A percentile compares a stretch with the other conserved stretches of the same genome.
Evolutionary conservation across 495 filamentous ascomycete species (phyloP).

Genomic region (Podospora pseudopauciseta): DNA sequence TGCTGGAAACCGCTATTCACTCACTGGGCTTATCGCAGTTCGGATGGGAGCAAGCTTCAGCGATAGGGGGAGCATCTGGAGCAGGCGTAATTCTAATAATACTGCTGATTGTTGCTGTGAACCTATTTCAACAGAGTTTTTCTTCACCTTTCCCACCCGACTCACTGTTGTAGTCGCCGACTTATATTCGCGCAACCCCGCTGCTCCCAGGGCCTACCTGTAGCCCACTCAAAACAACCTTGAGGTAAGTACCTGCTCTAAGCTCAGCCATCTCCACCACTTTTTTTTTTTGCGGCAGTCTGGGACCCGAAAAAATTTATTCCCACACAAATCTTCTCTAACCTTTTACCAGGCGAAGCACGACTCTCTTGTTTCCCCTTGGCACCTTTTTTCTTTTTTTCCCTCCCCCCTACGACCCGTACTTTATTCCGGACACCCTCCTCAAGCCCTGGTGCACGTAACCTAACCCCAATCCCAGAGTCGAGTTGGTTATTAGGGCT

Average conservation of each 20-base stretch:
- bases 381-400: constrained; percentile 25
- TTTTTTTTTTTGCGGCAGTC: constrained; percentile 20
- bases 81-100: not conserved
- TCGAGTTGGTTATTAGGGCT: constrained; percentile 22
- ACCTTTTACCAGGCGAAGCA: constrained; percentile 28
- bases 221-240: constrained; percentile 16
- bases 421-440: constrained; percentile 16
- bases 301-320: constrained; percentile 38
- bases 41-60: not conserved
- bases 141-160: not conserved
- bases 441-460: constrained; percentile 14
- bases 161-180: constrained; percentile 16
- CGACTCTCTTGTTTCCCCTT: constrained; percentile 15
- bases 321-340: constrained; percentile 36
- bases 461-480: constrained; percentile 12
- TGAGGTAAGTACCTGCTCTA: constrained; percentile 20
- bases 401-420: constrained; percentile 12
- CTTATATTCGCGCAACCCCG: constrained; percentile 35
- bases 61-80: not conserved
- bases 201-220: constrained; percentile 16
- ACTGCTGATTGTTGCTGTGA: not conserved
- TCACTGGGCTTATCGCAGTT: not conserved
- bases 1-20: not conserved
- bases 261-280: constrained; percentile 32
- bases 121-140: not conserved